Conservation (phyloP, 148 eudicot species). For the Vaccinium macrocarpon region DNA sequence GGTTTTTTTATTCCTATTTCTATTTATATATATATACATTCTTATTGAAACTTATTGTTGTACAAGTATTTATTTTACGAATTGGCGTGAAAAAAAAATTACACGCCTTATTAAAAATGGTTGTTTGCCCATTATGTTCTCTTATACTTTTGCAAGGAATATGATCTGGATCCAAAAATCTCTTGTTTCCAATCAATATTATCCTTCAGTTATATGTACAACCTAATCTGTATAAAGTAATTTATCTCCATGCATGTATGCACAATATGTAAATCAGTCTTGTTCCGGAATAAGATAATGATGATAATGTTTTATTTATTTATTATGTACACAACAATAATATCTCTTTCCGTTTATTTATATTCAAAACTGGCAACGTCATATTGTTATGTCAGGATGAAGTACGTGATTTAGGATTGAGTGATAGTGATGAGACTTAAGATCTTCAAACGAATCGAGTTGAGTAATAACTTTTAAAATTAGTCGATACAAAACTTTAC, state of each 20-base stretch:
- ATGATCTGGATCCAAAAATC: not conserved
- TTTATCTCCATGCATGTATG: not conserved
- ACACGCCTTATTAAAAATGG: not conserved
- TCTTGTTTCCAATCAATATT: not conserved
- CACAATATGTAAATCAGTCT: not conserved
- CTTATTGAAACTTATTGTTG: not conserved
- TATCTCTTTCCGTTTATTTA: not conserved
- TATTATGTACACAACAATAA: not conserved
- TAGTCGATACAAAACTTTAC: not conserved
- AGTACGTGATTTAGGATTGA: not conserved
- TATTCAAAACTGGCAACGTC: not conserved
- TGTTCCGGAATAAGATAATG: not conserved
- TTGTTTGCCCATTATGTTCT: not conserved
- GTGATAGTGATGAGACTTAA: not conserved
- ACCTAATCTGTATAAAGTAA: too few relatives aligned
- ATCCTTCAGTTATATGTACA: too few relatives aligned
- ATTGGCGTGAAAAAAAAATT: not conserved
- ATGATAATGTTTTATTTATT: not conserved
- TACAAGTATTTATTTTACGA: too few relatives aligned
- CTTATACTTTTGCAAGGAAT: not conserved
- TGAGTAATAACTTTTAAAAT: not conserved
- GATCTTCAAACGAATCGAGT: not conserved
- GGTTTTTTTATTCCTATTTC: not conserved
- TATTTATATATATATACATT: not conserved
- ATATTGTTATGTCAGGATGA: too few relatives aligned